phyloP scores from a whole-genome alignment of 1,284 basidiomycete genomes.

The Malassezia globosa region DNA sequence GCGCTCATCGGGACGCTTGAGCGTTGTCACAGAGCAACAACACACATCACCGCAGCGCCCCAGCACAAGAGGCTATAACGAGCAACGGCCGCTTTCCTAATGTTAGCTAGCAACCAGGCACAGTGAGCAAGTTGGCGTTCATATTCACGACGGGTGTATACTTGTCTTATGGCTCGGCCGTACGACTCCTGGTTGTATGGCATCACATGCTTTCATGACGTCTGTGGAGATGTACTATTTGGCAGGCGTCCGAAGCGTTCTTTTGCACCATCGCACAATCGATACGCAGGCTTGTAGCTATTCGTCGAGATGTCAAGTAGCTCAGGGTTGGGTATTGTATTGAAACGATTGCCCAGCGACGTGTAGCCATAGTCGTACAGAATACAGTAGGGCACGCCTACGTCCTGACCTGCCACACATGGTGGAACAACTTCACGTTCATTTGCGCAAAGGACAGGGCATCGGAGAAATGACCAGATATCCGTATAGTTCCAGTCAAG shows the following conservation, averaged over 20 bases:
- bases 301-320: constrained; percentile 50
- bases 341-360: constrained; percentile 84
- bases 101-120: too few species aligned
- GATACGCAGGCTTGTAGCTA: constrained; percentile 62
- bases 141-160: too few species aligned
- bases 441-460: constrained; percentile 55
- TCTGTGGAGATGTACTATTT: not conserved
- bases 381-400: constrained; percentile 58
- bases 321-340: constrained; percentile 83
- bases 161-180: too few species aligned
- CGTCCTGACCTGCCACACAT: constrained; percentile 19
- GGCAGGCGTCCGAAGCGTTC: constrained; percentile 53
- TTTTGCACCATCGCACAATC: constrained; percentile 61
- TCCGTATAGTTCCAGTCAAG: constrained; percentile 85
- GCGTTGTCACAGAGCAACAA: too few species aligned
- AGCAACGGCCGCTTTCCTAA: too few species aligned
- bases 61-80: too few species aligned
- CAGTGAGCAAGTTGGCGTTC: too few species aligned
- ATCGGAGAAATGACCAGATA: constrained; percentile 75
- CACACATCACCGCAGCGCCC: too few species aligned
- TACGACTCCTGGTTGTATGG: too few species aligned
- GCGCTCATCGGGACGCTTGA: too few species aligned
- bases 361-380: constrained; percentile 94
- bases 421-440: not conserved
- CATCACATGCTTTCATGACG: too few species aligned